phyloP scores from a whole-genome alignment of 495 filamentous ascomycete species.

The Rostrohypoxylon terebratum region DNA sequence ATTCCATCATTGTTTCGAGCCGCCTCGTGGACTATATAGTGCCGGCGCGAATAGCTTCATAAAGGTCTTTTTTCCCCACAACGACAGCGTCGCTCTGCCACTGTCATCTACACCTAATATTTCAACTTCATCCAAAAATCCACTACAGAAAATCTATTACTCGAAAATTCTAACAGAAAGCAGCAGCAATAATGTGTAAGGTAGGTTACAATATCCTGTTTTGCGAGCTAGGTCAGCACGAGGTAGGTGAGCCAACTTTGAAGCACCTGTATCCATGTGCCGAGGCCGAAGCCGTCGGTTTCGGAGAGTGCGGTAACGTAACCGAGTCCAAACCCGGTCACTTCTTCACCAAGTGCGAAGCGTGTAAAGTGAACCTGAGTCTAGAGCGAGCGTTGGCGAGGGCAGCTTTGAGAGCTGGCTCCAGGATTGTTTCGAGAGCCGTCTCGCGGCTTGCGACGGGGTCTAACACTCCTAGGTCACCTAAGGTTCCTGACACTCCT shows the following conservation, averaged over 20 bases:
- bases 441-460: background rate
- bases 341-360: slow-evolving; percentile 9
- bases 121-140: background rate
- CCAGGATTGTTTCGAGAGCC: background rate
- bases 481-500: background rate
- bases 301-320: slow-evolving; percentile 17
- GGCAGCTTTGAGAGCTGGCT: background rate
- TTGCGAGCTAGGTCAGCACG: slow-evolving; percentile 19
- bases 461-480: background rate
- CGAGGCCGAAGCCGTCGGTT: background rate
- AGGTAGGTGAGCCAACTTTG: slow-evolving; percentile 9
- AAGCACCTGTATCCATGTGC: slow-evolving; percentile 9
- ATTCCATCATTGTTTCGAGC: background rate
- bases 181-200: slow-evolving; percentile 9
- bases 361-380: background rate
- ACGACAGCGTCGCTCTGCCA: background rate
- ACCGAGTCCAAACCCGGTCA: background rate
- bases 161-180: background rate
- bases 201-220: slow-evolving; percentile 3
- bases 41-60: background rate
- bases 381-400: background rate
- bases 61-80: background rate
- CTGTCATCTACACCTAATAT: no score
- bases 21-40: background rate
- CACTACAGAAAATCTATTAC: background rate